Conservation (phyloP, 2,329 filamentous ascomycete genomes). For the Aspergillus calidoustus region DNA sequence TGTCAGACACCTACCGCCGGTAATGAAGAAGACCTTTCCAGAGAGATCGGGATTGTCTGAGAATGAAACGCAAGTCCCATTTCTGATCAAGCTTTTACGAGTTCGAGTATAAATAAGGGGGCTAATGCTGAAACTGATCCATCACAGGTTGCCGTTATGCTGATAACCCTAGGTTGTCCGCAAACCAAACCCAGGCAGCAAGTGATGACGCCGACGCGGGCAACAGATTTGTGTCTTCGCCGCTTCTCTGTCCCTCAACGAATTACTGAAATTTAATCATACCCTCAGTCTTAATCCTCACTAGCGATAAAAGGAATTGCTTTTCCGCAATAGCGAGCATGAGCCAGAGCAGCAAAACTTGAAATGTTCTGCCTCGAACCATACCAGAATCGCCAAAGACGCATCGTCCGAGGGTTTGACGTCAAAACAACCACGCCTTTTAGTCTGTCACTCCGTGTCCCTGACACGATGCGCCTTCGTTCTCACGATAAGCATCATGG, state of each 20-base stretch:
- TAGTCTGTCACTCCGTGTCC: no score
- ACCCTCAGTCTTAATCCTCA: neutral
- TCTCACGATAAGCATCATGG: no score
- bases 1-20: constrained; percentile 43
- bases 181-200: neutral
- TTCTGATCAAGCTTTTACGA: neutral
- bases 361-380: no score
- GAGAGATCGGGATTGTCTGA: constrained; percentile 42
- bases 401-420: no score
- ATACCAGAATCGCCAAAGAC: no score
- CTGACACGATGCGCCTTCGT: no score
- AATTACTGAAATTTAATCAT: neutral
- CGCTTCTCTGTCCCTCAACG: neutral
- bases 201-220: neutral
- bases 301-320: neutral
- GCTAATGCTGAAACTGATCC: neutral
- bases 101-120: neutral
- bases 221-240: neutral
- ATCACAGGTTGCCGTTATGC: neutral
- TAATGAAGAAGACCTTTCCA: constrained; percentile 54
- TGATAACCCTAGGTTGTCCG: neutral
- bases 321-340: no score
- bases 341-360: no score
- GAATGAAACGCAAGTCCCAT: neutral
- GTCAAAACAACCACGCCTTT: no score